Conservation (phyloP, 371 early-diverging fungal species). For the Apophysomyces trapeziformis region DNA sequence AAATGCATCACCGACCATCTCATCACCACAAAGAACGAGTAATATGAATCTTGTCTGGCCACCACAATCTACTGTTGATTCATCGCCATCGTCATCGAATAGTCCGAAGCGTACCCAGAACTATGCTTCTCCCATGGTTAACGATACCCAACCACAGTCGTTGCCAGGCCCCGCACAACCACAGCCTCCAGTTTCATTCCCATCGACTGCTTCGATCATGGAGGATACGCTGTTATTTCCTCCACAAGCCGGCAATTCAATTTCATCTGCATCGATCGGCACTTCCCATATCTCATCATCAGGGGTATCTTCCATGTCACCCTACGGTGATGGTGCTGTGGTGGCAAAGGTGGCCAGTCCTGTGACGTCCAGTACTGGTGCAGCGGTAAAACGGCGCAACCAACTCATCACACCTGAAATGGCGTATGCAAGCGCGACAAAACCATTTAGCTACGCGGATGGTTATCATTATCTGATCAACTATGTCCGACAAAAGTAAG, state of each 20-base stretch:
- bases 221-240: conserved; percentile 6
- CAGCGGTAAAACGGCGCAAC: conserved; percentile 34
- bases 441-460: conserved; percentile 83
- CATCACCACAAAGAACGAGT: conserved; percentile 4
- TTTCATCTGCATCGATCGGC: conserved; percentile 37
- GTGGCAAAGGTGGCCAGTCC: conserved; percentile 50
- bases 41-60: conserved; percentile 1
- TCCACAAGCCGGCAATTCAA: conserved; percentile 20
- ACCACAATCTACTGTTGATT: conserved; percentile 1
- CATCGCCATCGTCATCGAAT: conserved; percentile 7
- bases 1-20: conserved; percentile 18
- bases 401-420: conserved; percentile 48
- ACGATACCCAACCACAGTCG: conserved; percentile 8
- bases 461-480: conserved; percentile 86
- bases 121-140: conserved; percentile 10
- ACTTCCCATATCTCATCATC: conserved; percentile 39
- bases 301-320: conserved; percentile 40
- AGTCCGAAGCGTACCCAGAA: conserved; percentile 4
- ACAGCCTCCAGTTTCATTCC: conserved; percentile 1
- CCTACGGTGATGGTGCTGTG: conserved; percentile 50
- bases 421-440: conserved; percentile 57
- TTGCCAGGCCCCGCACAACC: conserved; percentile 2
- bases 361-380: conserved; percentile 27
- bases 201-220: not conserved
- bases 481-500: conserved; percentile 74